Percentiles rank a stretch among this genome's conserved stretches.
Conservation (phyloP, 805 yeast species). For the Sporopachydermia lactativora region DNA sequence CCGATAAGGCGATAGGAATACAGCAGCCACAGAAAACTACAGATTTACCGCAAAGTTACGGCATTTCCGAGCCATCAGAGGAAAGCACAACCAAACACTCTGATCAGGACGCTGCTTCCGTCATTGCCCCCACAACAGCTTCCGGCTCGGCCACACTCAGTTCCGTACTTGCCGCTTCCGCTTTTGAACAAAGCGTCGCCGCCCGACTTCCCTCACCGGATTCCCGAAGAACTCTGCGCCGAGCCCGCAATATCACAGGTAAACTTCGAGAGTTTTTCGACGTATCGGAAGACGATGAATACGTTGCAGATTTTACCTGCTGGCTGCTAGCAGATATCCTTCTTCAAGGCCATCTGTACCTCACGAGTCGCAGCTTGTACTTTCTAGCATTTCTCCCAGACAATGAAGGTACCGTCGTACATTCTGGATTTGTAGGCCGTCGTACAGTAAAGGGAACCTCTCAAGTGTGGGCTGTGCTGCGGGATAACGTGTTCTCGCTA, state of each 20-base stretch:
- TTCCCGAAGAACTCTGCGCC: not conserved
- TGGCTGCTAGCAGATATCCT: constrained; percentile 78
- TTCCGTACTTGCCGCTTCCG: not conserved
- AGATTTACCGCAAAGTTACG: not conserved
- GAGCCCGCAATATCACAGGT: constrained; percentile 11
- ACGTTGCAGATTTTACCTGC: constrained; percentile 38
- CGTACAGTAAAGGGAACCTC: constrained; percentile 23
- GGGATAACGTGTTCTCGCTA: constrained; percentile 52
- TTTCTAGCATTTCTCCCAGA: constrained; percentile 74
- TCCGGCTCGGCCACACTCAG: too few relatives aligned
- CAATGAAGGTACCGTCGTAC: constrained; percentile 26
- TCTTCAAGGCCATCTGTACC: constrained; percentile 71
- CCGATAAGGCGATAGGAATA: not conserved
- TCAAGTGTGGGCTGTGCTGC: constrained; percentile 71
- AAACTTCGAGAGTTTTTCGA: constrained; percentile 12
- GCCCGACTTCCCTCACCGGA: not conserved
- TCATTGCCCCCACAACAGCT: too few relatives aligned
- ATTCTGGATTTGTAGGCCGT: constrained; percentile 37
- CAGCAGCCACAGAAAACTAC: not conserved
- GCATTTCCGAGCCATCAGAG: not conserved
- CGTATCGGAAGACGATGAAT: constrained; percentile 10
- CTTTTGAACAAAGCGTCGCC: not conserved
- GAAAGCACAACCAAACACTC: not conserved
- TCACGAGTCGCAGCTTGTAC: constrained; percentile 49
- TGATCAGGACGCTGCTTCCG: not conserved